Evolutionary conservation across 345 rosid genomes (phyloP), one percentile per base, ranked within the genome.

Genomic region (Rhodamnia rubescens): DNA sequence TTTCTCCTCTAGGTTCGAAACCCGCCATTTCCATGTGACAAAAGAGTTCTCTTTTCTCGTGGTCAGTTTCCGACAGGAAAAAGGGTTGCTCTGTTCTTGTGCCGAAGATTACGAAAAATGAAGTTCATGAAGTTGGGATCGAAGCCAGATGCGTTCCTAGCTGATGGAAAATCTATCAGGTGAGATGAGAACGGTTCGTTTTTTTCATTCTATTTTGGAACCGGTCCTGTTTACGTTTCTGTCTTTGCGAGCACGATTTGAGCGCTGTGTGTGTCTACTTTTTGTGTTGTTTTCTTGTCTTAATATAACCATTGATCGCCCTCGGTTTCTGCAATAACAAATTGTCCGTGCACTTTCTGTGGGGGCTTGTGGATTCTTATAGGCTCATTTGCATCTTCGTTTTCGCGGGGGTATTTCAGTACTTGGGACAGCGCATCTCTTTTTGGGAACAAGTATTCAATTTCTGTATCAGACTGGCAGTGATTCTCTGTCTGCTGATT

Each of bases 61-160:
- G 78, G 78, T 44, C 78, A 69, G 5, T 20, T 69, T 69, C 78
- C 78, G 78, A 18, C 26, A 69, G 78, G 22, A 32, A 54, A 18
- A 69, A 36, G 78, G 78, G 24, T 32, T 69, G 78, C 78, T 69
- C 78, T 2, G 44, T 69, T 36, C 78, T 40, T 69, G 47, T 69
- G 78, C 78, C 21, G 18, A 69, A 69, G 13, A 69, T 69, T 69
- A 36, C 78, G 13, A 2, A n/a, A 89, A 80, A 96, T 96, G 99
- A 96, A 95, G 98, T 93, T 92, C 87, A 95, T 96, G 99, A 96
- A 96, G 93, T 86, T 96, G 88, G 99, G 99, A 51, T 94, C 95
- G 75, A 96, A 95, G 92, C 98, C 98, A 90, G 99, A 96, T 91
- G 89, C 92, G 42, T 93, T 96, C 87, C 95, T 92, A 87, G 90